Evolutionary conservation across 495 filamentous ascomycete genomes (phyloP).

Genomic region (Daldinia loculata): DNA sequence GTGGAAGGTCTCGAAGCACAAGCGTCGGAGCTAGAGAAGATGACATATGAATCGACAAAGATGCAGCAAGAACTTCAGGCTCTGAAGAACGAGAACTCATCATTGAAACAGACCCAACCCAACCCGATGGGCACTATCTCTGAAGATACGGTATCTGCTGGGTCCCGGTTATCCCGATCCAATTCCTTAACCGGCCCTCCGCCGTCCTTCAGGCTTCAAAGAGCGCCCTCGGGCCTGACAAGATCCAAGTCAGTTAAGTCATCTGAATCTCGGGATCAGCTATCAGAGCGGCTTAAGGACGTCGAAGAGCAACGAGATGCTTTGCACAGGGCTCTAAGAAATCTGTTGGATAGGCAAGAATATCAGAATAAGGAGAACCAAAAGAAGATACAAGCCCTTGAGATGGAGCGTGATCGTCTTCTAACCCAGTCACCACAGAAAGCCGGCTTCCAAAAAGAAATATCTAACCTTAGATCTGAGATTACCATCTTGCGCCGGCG

Average conservation of each 20-base stretch:
- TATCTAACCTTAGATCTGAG: constrained; percentile 79
- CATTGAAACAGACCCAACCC: constrained; percentile 43
- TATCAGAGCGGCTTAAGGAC: constrained; percentile 87
- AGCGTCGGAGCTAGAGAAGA: constrained; percentile 69
- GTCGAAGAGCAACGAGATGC: constrained; percentile 94
- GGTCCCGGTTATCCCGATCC: constrained; percentile 51
- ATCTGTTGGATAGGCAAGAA: constrained; percentile 85
- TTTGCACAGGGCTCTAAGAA: constrained; percentile 83
- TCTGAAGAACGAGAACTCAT: constrained; percentile 71
- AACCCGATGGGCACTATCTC: constrained; percentile 44
- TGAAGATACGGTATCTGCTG: constrained; percentile 37
- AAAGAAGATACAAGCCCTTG: constrained; percentile 77
- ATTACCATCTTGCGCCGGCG: constrained; percentile 84
- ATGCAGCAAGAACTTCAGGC: constrained; percentile 82
- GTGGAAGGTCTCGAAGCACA: constrained; percentile 81
- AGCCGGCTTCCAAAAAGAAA: constrained; percentile 83
- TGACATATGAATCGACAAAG: constrained; percentile 77
- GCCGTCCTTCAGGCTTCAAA: constrained; percentile 43
- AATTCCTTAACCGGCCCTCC: constrained; percentile 54
- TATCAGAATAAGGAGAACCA: constrained; percentile 80
- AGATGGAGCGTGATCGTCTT: constrained; percentile 79
- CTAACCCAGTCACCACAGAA: constrained; percentile 73
- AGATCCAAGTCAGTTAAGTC: constrained; percentile 71
- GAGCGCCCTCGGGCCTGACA: constrained; percentile 52
- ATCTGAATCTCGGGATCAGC: constrained; percentile 70